These are phyloP conservation scores for Oryza longistaminata DNA, from an alignment of 176 grass and related monocot species.

Conservation along the genomic window DNA sequence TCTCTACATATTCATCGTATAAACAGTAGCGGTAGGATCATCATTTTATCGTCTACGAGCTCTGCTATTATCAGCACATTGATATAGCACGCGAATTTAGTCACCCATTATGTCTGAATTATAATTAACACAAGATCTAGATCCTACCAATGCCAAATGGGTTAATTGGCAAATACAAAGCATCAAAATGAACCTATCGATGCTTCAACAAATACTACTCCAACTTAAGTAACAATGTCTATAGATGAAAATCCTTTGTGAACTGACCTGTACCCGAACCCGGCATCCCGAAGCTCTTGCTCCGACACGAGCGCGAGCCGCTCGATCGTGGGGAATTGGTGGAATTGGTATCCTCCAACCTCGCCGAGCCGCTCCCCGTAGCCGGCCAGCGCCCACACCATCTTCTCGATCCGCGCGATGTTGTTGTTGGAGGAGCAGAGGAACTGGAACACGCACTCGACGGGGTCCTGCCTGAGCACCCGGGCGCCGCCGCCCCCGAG, in stretches of 20 bases:
- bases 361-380: conserved; percentile 69
- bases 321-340: conserved; percentile 76
- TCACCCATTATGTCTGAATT: neutral
- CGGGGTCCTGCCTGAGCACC: conserved; percentile 81
- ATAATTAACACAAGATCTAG: neutral
- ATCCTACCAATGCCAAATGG: neutral
- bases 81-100: neutral
- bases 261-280: conserved; percentile 88
- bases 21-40: neutral
- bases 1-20: neutral
- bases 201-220: neutral
- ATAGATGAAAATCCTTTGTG: conserved; percentile 1
- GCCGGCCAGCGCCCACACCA: conserved; percentile 74
- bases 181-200: neutral
- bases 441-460: conserved; percentile 95
- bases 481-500: conserved; percentile 66
- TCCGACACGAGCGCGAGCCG: conserved; percentile 63
- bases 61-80: neutral
- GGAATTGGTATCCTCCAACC: conserved; percentile 71
- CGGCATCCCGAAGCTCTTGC: conserved; percentile 79
- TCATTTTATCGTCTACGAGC: neutral
- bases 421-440: conserved; percentile 99
- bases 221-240: neutral
- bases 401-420: conserved; percentile 92
- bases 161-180: neutral